Base-by-base conservation (phyloP, 2,329 filamentous ascomycete species). In the Colletotrichum karsti region DNA sequence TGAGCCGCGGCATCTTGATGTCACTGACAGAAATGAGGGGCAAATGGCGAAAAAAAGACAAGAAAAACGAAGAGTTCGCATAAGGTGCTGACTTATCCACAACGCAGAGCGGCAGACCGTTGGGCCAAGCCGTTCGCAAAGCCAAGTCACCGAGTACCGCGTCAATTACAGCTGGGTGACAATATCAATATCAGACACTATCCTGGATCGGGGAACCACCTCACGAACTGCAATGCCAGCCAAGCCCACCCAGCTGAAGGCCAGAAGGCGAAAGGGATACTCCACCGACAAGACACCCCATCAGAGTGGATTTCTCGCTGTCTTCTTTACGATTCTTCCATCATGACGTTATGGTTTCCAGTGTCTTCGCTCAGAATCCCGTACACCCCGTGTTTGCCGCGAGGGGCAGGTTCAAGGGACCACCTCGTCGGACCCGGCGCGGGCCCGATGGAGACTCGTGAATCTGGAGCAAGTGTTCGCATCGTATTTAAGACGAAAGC, bases 301-400 rank as follows among this genome's bases (percentile, higher is more conserved):
- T 6, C 18, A 20, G 44, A 53, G 59, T 63, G 64, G 59, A 7
- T 54, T 28, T 9, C 10, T 12, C 13, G 3, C 35, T 18, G 41
- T 37, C 12, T 18, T 7, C 30, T 42, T 51, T 48, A 33, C 50
- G 6, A 6, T 56, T 63, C 33, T 63, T 67, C 65, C 62, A 24
- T 63, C 65, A 67, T 67, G 65, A 64, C 65, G 65, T 67, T 59
- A 33, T 58, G 37, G 51, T 46, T 64, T 67, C 65, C n/a, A 59
- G 6, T 8, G 8, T 6, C 39, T 67, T 67, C 53, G 42, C 58
- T 37, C 46, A 13, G n/a, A 35, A 53, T n/a, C n/a, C 39, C 54
- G 12, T 33, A 15, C 33, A 7, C 42, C 37, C 33, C 22, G 35
- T 63, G 44, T 53, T 63, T 24, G 1, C 54, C 22, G 37, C 12